Conservation (phyloP, 176 grass and related monocot genomes). For the Raddia distichophylla region DNA sequence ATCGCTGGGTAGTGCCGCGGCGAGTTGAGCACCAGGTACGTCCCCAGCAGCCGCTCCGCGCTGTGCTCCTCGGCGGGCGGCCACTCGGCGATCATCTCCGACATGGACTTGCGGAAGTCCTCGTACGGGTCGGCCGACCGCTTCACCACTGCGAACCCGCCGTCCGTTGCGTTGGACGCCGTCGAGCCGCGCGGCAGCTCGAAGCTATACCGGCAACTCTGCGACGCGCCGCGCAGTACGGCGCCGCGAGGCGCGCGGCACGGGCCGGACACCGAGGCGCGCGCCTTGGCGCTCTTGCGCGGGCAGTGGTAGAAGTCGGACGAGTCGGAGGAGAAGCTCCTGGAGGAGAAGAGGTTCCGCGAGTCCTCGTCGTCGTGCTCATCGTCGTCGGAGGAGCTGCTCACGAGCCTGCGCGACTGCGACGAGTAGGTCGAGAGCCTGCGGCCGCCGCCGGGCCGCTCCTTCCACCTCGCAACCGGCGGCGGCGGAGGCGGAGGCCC, state of each 20-base stretch:
- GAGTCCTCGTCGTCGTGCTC: slow-evolving; percentile 66
- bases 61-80: slow-evolving; percentile 13
- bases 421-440: slow-evolving; percentile 41
- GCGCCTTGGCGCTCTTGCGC: slow-evolving; percentile 25
- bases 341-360: slow-evolving; percentile 67
- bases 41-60: slow-evolving; percentile 65
- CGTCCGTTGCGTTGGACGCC: slow-evolving; percentile 39
- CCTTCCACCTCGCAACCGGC: slow-evolving; percentile 37
- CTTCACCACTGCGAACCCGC: slow-evolving; percentile 77
- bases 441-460: not conserved
- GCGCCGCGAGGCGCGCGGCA: slow-evolving; percentile 22
- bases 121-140: slow-evolving; percentile 70
- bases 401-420: slow-evolving; percentile 45
- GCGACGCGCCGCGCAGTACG: slow-evolving; percentile 29
- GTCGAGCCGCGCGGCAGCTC: slow-evolving; percentile 36
- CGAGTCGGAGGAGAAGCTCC: slow-evolving; percentile 83
- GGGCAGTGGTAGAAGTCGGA: slow-evolving; percentile 70
- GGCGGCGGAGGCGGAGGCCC: slow-evolving; percentile 11
- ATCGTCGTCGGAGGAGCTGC: slow-evolving; percentile 54
- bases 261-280: slow-evolving; percentile 53
- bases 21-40: slow-evolving; percentile 85
- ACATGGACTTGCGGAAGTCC: slow-evolving; percentile 88
- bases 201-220: slow-evolving; percentile 59
- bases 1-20: slow-evolving; percentile 78
- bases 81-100: slow-evolving; percentile 81